Base-by-base conservation (phyloP, 192 early-diverging fungal genomes). In the Chytriomyces confervae region DNA sequence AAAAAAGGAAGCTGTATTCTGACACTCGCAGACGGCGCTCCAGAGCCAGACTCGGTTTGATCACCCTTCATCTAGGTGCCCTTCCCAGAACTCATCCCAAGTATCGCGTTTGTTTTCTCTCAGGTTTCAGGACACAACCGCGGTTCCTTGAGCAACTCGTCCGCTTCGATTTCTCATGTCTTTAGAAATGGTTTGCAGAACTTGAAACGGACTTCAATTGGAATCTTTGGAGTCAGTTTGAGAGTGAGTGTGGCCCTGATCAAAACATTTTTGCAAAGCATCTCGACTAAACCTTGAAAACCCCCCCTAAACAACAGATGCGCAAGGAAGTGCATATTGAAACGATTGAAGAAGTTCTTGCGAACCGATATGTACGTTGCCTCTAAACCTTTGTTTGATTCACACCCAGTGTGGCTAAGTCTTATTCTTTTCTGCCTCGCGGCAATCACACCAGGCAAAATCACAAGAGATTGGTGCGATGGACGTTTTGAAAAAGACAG, bases 191-290 rank as follows among this genome's bases (percentile, higher is more conserved):
- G 66, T 46, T 7, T 68, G 8, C 24, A 68, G 7, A 68, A 48
- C 66, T 16, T 68, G 11, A 29, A 46, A 68, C 7, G 23, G 44
- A 27, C 29, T 11, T 68, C 66, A 11, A 46, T 68, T 36, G 66
- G 66, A 5, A 68, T 68, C 18, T 68, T 68, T 68, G 66, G 66
- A 46, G 66, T 27, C 43, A 23, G 66, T 16, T 68, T 68, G 66
- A 68, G 47, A 46, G 66, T 68, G 36, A 36, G 36, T 36, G 36
- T 36, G n/a, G n/a, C 3, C 36, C 4, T 68, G 11, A 16, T 11
- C 20, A 64, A 29, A 11, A 27, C 29, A 24, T n/a, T 24, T 10
- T 3, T 18, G 62, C 10, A 64, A 64, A n/a, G 1, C 18, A 18
- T 16, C 27, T 29, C 27, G 18, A 64, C 10, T 13, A 11, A 64